Evolutionary conservation across 805 yeast species (phyloP), one percentile per base, ranked within the genome.

Genomic region (Ogataea salicorniae): DNA sequence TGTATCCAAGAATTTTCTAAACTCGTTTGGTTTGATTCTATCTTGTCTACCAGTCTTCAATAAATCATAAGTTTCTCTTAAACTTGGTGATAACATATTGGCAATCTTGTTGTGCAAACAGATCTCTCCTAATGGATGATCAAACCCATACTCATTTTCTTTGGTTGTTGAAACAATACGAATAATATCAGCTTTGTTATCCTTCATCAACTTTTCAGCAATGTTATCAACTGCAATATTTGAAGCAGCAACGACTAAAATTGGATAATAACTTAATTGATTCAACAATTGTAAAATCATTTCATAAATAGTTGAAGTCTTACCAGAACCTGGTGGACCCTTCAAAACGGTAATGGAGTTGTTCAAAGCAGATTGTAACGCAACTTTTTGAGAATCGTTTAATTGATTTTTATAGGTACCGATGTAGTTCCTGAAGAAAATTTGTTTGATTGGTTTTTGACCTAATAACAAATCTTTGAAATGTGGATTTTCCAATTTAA

Each of bases 241-340:
- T 1, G 88, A 82, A 2, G 88, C 86, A 1, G 91, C 89, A 43
- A 82, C 87, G 46, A 84, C 87, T 47, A 83, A 66, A 38, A 84
- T 80, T 1, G 89, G 89, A 55, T 72, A 79, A 2, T 77, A 77
- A 39, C 73, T 75, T 46, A 83, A 67, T 48, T 81, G 69, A 56
- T 81, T 83, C 39, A 80, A 42, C 41, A 91, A 70, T 62, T 91
- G 97, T 48, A 83, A 76, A 39, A 90, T 82, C 23, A 88, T 71
- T 61, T 92, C 97, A 22, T 89, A 79, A 26, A 92, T 62, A 0
- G 97, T 91, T 46, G 84, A 84, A 0, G 97, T 91, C 60, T 84
- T 84, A 22, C 91, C 91, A 0, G 90, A 83, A 6, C 91, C 91
- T 1, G 90, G 90, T 0, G 91, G 92, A 1, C 92, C 92, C 56